Evolutionary conservation across 2,329 filamentous ascomycete genomes (phyloP), one percentile per base, ranked within the genome.

Genomic region (Pseudogymnoascus sp.): DNA sequence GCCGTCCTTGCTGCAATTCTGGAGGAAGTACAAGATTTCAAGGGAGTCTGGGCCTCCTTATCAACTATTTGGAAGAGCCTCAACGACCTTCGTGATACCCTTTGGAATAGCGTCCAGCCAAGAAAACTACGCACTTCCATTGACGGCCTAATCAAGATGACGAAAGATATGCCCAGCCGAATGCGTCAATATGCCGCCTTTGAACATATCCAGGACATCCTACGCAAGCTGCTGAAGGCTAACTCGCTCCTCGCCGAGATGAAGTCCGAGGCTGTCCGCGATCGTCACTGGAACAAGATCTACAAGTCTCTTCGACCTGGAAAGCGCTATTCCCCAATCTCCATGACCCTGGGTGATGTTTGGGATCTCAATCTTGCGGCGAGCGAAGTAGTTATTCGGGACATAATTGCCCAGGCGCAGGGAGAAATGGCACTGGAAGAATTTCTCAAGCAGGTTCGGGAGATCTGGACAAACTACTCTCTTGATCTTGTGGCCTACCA

Each of bases 141-240:
- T 59, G 93, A 99, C 71, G 87, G 88, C 58, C 82, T 97, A 60
- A 90, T 97, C 74, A 96, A 96, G 79, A 96, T 96, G 83, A 97
- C 92, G 36, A 97, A 96, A 77, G 93, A 97, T 65, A 97, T 99
- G 94, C 94, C 95, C 0, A 96, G 92, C 75, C 87, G 94, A 64
- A 97, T 99, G 93, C 87, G 95, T 64, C 95, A 99, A 72, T 99
- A 99, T 74, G 93, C 95, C 68, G 95, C 95, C n/a, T 99, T 99
- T 72, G 95, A 99, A 75, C 93, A 99, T 71, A 92, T 99, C 39
- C 95, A 99, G 73, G 91, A 86, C 66, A 89, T 95, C 31, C 83
- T 99, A 40, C 89, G 92, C 48, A 87, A 92, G 65, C 83, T 96
- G 58, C 82, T 97, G 66, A 97, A 96, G 74, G 91, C 96, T 68